phyloP scores from a whole-genome alignment of 768 basidiomycete species.

The Suillus luteus region DNA sequence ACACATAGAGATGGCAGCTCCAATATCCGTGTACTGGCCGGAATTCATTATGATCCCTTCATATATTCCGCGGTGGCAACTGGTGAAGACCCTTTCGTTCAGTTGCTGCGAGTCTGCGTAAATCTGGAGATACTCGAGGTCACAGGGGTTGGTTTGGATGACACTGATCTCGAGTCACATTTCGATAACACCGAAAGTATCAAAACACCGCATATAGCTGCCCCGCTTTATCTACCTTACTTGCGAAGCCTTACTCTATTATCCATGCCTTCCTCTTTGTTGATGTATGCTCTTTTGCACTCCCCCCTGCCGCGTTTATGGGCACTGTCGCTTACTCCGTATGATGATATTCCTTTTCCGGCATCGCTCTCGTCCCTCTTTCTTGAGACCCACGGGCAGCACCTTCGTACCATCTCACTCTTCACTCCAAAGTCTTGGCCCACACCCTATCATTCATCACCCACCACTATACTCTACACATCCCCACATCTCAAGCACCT shows the following conservation, averaged over 20 bases:
- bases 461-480: constrained; percentile 45
- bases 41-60: constrained; percentile 52
- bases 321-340: constrained; percentile 72
- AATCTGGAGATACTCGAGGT: constrained; percentile 67
- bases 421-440: constrained; percentile 75
- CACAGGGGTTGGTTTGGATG: constrained; percentile 59
- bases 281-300: constrained; percentile 59
- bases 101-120: constrained; percentile 53
- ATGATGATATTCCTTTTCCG: constrained; percentile 65
- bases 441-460: constrained; percentile 56
- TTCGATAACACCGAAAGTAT: constrained; percentile 23
- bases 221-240: constrained; percentile 52
- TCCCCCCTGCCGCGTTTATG: constrained; percentile 63
- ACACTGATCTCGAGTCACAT: constrained; percentile 46
- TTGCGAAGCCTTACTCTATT: constrained; percentile 63
- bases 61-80: constrained; percentile 26
- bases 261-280: constrained; percentile 65
- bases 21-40: constrained; percentile 53
- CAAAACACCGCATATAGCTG: constrained; percentile 30
- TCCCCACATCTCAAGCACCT: constrained; percentile 66
- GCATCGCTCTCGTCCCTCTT: constrained; percentile 58
- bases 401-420: constrained; percentile 62
- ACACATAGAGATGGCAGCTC: constrained; percentile 50
- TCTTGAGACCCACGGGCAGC: constrained; percentile 57
- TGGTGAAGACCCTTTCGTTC: constrained; percentile 57